Base-by-base conservation (phyloP, 1,284 basidiomycete species). In the Ceratobasidium sp. region DNA sequence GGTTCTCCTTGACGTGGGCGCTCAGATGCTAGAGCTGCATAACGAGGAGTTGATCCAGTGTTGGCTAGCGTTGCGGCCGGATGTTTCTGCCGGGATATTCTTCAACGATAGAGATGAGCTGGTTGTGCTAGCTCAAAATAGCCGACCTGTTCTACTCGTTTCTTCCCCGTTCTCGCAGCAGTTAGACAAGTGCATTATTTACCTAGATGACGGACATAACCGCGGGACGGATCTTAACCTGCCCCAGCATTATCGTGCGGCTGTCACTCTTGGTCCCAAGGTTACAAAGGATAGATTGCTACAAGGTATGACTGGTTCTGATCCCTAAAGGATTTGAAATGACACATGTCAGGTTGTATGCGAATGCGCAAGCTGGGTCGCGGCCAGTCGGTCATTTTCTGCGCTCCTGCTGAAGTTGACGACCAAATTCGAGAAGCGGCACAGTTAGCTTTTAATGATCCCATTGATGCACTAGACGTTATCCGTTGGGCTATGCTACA, bases 121-220 rank as follows among this genome's bases (percentile, higher is more conserved):
- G 35, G 78, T 76, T 0, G 84, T 88, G 0, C 69, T 84, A 49
- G 81, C 79, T 2, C 81, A 80, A 16, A 83, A 86, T 57, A 83
- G 82, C 0, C 77, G 62, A 1, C 77, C 78, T 0, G 84, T 86
- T 66, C 78, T 80, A 1, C 77, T 89, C 1, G 62, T 79, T 4
- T 81, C 83, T 7, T 88, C 87, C 2, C 80, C 82, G 0, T 87
- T 82, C 74, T 78, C 76, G 1, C 79, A 82, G 46, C 82, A 82
- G 66, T 77, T 88, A 0, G 80, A 83, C 18, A 79, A 81, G 74
- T 87, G 85, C 41, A 74, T 87, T 2, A 76, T 87, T 1, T 88
- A 89, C 73, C 82, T 89, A 0, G 87, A 88, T 55, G 87, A 88
- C 75, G 85, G 84, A 0, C 87, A 88, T 73, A 88, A 87, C 0